Evolutionary conservation across 2,329 filamentous ascomycete species (phyloP), one percentile per base, ranked within the genome.

Genomic region (Pestalotiopsis sp.): DNA sequence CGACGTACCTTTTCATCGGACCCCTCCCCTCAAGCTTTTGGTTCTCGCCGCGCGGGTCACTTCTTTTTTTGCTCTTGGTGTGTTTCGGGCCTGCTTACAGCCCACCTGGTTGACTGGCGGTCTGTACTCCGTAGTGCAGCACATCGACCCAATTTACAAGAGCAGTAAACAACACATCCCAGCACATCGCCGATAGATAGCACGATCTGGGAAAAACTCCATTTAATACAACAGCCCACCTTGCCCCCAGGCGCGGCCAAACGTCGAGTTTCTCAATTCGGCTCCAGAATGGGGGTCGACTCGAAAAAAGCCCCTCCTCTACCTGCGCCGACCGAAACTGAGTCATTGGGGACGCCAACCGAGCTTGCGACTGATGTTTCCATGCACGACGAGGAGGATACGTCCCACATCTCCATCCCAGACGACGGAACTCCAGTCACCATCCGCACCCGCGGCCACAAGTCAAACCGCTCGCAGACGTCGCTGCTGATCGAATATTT

Each of bases 401-500:
- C 88, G 75, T 93, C 92, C 3, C 90, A 91, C 66, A 95, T 93
- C 81, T 94, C 92, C 49, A 87, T 96, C 65, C 93, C 93, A 68
- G 92, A 94, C 77, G 93, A 96, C 88, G 93, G 93, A 78, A 95
- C 93, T 66, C 94, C 95, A 57, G 91, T 99, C 76, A 98, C 94
- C 70, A 97, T 99, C 79, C 91, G 92, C 78, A 97, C 95, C 59
- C 89, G 88, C 70, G 86, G 88, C 75, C 86, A 88, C 77, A 83
- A 82, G 72, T 76, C 84, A 71, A 87, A 83, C 77, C 82, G 88
- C 75, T 97, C 93, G 60, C 94, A 97, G 83, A 97, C 95, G 49
- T 97, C 93, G 68, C 86, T 98, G 73, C 86, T 98, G 75, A 98
- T 98, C 76, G 95, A 98, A 82, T 97, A 97, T 81, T 98, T 97